Evolutionary conservation across 2,329 filamentous ascomycete species (phyloP).

Genomic region (Bipolaris bicolor): DNA sequence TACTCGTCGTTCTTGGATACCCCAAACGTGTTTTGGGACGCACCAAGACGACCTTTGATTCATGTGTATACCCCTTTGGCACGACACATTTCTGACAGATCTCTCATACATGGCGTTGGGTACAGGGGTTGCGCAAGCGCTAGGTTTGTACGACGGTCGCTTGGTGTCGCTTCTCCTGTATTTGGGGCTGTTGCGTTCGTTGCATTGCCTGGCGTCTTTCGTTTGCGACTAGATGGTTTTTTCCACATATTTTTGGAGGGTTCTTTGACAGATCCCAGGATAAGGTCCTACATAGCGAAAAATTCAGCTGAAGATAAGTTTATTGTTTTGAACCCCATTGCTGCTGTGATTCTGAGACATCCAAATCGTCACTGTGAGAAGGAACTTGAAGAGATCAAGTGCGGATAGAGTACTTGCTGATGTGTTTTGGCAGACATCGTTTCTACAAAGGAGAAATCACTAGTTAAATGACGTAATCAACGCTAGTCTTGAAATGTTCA

Average conservation of each 20-base stretch:
- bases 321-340: background rate
- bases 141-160: conserved; percentile 1
- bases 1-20: background rate
- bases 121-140: conserved; percentile 5
- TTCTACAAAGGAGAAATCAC: no score
- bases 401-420: no score
- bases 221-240: background rate
- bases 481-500: background rate
- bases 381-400: no score
- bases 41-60: conserved; percentile 5
- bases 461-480: conserved; percentile 3
- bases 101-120: conserved; percentile 9
- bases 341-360: background rate
- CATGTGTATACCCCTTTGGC: conserved; percentile 11
- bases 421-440: no score
- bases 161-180: background rate
- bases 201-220: conserved; percentile 8
- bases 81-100: conserved; percentile 4
- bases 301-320: background rate
- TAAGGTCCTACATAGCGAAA: background rate
- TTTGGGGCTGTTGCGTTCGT: conserved; percentile 2
- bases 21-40: background rate
- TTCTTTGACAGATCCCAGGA: background rate
- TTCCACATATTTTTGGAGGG: background rate
- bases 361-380: background rate